Evolutionary conservation across 108 stramenopile genomes (phyloP).

Genomic region (Pseudonitzschia multiseries): DNA sequence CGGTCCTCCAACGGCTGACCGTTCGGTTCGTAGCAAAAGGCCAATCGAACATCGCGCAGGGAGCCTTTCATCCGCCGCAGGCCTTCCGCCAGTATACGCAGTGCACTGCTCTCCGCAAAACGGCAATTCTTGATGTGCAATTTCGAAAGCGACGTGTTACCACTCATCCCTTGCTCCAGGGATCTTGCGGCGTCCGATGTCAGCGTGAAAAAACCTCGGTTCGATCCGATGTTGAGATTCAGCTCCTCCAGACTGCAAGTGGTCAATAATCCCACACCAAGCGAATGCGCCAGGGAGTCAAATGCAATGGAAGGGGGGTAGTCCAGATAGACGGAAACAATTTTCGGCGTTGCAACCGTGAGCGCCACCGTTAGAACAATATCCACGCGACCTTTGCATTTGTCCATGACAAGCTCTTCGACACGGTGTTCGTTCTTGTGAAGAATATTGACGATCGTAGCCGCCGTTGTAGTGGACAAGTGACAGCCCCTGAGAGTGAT

Average conservation of each 20-base stretch:
- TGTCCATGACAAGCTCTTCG: conserved; percentile 9
- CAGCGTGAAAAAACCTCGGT: conserved; percentile 19
- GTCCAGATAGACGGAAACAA: conserved; percentile 1
- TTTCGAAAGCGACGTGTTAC: background rate
- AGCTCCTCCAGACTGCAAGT: conserved; percentile 1
- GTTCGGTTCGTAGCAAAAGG: conserved; percentile 20
- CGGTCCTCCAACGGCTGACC: conserved; percentile 24
- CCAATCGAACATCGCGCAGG: conserved; percentile 16
- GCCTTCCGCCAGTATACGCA: conserved; percentile 7
- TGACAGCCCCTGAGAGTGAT: conserved; percentile 6
- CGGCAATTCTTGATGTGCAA: conserved; percentile 17
- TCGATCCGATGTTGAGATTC: conserved; percentile 10
- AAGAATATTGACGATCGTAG: conserved; percentile 16
- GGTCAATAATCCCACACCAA: conserved; percentile 22
- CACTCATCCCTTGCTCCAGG: conserved; percentile 17
- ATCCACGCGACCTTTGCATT: conserved; percentile 29
- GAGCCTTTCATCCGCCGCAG: background rate
- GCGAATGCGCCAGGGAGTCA: conserved; percentile 23
- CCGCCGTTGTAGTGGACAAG: conserved; percentile 10
- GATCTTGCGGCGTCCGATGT: conserved; percentile 19
- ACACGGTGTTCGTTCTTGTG: conserved; percentile 1
- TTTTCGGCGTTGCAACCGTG: conserved; percentile 12
- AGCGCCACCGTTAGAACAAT: conserved; percentile 21
- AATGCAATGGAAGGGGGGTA: conserved; percentile 1
- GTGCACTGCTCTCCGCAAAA: conserved; percentile 16